Percentiles rank a stretch among this genome's conserved stretches.
Conservation (phyloP, 108 stramenopile genomes). For the Cafeteria roenbergensis region DNA sequence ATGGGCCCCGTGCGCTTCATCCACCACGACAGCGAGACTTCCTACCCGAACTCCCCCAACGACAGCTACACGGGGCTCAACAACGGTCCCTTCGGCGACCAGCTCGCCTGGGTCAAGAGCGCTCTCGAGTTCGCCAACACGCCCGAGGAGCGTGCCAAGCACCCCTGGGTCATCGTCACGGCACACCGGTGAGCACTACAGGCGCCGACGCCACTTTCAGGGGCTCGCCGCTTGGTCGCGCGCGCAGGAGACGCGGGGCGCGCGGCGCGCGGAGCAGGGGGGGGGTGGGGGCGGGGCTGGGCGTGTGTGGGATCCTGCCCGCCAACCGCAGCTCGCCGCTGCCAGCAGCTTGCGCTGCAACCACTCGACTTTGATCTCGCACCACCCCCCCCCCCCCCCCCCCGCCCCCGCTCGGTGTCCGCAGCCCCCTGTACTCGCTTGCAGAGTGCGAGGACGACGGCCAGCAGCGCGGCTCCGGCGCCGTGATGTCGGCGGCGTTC, state of each 20-base stretch:
- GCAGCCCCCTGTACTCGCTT: conserved; percentile 21
- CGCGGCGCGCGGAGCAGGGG: too few species aligned
- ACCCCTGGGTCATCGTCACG: conserved; percentile 32
- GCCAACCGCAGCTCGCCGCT: too few species aligned
- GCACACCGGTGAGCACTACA: too few species aligned
- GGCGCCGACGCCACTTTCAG: too few species aligned
- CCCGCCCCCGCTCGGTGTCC: too few species aligned
- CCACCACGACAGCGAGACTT: conserved; percentile 34
- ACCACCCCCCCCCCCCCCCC: too few species aligned
- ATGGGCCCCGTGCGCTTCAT: conserved; percentile 37
- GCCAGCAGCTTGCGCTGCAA: too few species aligned
- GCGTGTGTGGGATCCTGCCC: too few species aligned
- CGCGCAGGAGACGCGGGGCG: too few species aligned
- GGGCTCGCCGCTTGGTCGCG: too few species aligned
- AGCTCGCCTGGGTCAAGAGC: conserved; percentile 30
- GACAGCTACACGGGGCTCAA: conserved; percentile 10
- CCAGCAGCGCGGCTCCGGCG: not conserved
- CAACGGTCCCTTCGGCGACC: conserved; percentile 41
- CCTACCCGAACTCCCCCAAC: conserved; percentile 23
- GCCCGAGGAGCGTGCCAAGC: conserved; percentile 13
- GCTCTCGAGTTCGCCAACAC: conserved; percentile 20
- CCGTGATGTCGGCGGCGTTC: conserved; percentile 12
- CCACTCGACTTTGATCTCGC: too few species aligned
- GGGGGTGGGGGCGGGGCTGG: too few species aligned
- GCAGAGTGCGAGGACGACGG: not conserved